Conservation (phyloP, 208 protist species). For the Trypanosoma congolense region DNA sequence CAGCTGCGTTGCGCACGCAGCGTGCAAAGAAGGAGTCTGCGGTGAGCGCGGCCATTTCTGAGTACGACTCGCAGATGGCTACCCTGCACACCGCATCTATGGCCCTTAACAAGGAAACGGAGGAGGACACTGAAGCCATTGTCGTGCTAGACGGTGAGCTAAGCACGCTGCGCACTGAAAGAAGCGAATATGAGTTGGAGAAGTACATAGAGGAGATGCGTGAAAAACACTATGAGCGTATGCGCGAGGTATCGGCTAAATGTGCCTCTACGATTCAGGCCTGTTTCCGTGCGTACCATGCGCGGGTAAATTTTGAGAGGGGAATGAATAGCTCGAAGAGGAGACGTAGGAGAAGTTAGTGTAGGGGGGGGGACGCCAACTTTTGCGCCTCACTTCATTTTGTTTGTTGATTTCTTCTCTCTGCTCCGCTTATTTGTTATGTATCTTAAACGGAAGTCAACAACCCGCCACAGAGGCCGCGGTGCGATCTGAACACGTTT, state of each 20-base stretch:
- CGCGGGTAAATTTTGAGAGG: slow-evolving; percentile 30
- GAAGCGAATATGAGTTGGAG: slow-evolving; percentile 70
- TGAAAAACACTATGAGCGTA: slow-evolving; percentile 51
- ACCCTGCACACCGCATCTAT: slow-evolving; percentile 29
- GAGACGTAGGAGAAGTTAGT: slow-evolving; percentile 47
- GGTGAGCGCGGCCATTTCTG: slow-evolving; percentile 73
- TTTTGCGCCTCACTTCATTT: no score
- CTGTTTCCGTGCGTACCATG: slow-evolving; percentile 69
- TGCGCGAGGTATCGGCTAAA: slow-evolving; percentile 34
- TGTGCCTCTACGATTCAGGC: slow-evolving; percentile 76
- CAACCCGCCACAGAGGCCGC: no score
- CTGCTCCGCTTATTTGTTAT: no score
- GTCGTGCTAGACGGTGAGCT: slow-evolving; percentile 63
- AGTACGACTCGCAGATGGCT: slow-evolving; percentile 77
- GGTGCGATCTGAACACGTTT: no score
- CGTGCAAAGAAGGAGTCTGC: slow-evolving; percentile 76
- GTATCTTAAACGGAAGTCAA: no score
- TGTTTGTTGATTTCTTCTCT: no score
- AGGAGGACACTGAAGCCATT: slow-evolving; percentile 69
- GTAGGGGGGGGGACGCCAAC: no score
- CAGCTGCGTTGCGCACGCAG: slow-evolving; percentile 50
- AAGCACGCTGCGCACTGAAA: slow-evolving; percentile 41
- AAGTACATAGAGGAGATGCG: slow-evolving; percentile 57
- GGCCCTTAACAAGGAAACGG: slow-evolving; percentile 63
- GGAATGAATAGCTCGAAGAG: slow-evolving; percentile 18